Evolutionary conservation across 2,329 filamentous ascomycete species (phyloP).

Genomic region (Colletotrichum magnum): DNA sequence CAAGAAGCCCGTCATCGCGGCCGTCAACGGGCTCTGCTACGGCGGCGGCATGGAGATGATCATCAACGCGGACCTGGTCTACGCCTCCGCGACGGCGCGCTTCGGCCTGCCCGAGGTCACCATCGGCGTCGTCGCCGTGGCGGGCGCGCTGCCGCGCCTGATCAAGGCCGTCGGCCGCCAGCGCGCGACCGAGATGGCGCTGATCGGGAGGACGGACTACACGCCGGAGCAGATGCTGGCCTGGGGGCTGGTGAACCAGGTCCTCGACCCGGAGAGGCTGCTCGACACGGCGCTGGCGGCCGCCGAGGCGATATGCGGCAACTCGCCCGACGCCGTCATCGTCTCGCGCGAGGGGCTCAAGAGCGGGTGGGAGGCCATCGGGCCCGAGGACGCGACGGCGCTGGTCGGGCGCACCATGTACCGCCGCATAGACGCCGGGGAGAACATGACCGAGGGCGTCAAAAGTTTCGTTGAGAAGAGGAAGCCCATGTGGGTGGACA

Average conservation of each 20-base stretch:
- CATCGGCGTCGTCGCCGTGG: slow-evolving; percentile 78
- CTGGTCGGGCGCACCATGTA: slow-evolving; percentile 72
- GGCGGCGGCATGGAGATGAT: slow-evolving; percentile 85
- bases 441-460: slow-evolving; percentile 83
- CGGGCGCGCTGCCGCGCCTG: slow-evolving; percentile 78
- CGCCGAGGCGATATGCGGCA: slow-evolving; percentile 72
- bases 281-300: slow-evolving; percentile 72
- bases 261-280: slow-evolving; percentile 65
- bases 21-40: slow-evolving; percentile 81
- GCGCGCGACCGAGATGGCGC: slow-evolving; percentile 78
- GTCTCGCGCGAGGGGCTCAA: slow-evolving; percentile 80
- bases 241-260: slow-evolving; percentile 80
- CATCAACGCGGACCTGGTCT: slow-evolving; percentile 79
- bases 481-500: slow-evolving; percentile 76
- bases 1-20: slow-evolving; percentile 82
- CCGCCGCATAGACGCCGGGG: slow-evolving; percentile 71
- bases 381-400: slow-evolving; percentile 74
- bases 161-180: slow-evolving; percentile 76
- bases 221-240: slow-evolving; percentile 69
- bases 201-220: slow-evolving; percentile 71
- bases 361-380: slow-evolving; percentile 79
- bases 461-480: slow-evolving; percentile 83
- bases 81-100: slow-evolving; percentile 70
- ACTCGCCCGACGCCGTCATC: slow-evolving; percentile 83
- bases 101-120: slow-evolving; percentile 82